Evolutionary conservation across 2,329 filamentous ascomycete species (phyloP), one percentile per base, ranked within the genome.

Genomic region (Fusarium mexicanum): DNA sequence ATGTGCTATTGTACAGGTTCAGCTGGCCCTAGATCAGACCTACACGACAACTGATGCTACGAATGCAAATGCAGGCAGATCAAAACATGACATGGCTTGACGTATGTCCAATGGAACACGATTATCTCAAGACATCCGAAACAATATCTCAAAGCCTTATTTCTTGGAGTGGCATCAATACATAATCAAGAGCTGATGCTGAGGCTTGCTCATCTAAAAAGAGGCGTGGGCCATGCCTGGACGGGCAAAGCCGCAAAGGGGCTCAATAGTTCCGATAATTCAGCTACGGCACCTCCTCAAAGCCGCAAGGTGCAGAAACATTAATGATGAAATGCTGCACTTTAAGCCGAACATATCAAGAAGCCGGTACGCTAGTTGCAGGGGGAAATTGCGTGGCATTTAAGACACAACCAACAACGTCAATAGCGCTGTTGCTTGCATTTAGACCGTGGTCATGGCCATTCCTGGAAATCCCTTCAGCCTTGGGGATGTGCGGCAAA

Each of bases 321-420:
- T 47, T 29, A 51, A 59, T 51, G 48, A 17, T 38, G 20, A 60
- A 68, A 31, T 44, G 33, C 41, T 46, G 40, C 47, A 54, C 54
- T 68, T n/a, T 53, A 58, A 53, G 38, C 31, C 54, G 24, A 40
- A 47, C 41, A 46, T 70, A 31, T 41, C 46, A 26, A 50, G 29
- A 51, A 67, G 44, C 24, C 38, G 57, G 58, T 69, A 59, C 65
- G 58, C 70, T 58, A 72, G 63, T 38, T 24, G 43, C 24, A 65
- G 64, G 66, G 60, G 66, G 67, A 64, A 74, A 74, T 74, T 74
- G 57, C 54, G 68, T 74, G 63, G 71, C 59, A 69, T 67, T 50
- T 50, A 41, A 43, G 47, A 43, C n/a, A 58, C 44, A 51, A 48
- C 54, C 53, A 66, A 66, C 44, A 59, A 51, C 57, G 40, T 66